A percentile compares a stretch with the other conserved stretches of the same genome.
Conservation (phyloP, 306 rosid genomes). For the Quercus suber region DNA sequence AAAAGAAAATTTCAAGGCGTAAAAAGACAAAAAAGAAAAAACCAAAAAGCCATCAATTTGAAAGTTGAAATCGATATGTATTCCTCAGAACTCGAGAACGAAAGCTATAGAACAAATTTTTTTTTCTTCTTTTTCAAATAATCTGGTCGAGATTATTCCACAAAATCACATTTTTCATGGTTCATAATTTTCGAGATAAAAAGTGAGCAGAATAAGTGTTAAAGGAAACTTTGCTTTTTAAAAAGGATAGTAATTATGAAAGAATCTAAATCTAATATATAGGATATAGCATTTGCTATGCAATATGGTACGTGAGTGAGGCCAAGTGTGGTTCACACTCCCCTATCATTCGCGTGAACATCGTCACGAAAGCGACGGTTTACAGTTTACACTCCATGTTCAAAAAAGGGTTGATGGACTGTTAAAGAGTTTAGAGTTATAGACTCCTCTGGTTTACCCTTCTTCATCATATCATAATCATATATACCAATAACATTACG, state of each 20-base stretch:
- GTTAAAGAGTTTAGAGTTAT: not conserved
- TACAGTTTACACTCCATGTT: not conserved
- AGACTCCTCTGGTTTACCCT: not conserved
- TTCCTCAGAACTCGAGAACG: not conserved
- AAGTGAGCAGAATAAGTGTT: not conserved
- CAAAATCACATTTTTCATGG: not conserved
- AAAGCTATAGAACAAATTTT: not conserved
- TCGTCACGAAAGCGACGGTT: not conserved
- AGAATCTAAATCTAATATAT: not conserved
- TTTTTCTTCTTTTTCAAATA: not conserved
- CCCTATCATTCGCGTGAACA: conserved; percentile 10
- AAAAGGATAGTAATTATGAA: not conserved
- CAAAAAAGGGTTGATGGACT: not conserved
- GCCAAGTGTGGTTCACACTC: not conserved
- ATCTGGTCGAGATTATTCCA: not conserved
- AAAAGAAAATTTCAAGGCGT: too few relatives aligned
- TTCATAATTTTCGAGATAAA: not conserved
- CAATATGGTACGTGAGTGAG: too few relatives aligned
- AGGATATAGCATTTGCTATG: too few relatives aligned
- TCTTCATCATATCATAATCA: not conserved
- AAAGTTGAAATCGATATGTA: not conserved
- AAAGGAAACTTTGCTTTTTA: not conserved
- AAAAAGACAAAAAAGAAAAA: not conserved
- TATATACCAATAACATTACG: not conserved
- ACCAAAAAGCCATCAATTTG: not conserved